Base-by-base conservation (phyloP, 768 basidiomycete genomes). In the Leccinum uliginosum region DNA sequence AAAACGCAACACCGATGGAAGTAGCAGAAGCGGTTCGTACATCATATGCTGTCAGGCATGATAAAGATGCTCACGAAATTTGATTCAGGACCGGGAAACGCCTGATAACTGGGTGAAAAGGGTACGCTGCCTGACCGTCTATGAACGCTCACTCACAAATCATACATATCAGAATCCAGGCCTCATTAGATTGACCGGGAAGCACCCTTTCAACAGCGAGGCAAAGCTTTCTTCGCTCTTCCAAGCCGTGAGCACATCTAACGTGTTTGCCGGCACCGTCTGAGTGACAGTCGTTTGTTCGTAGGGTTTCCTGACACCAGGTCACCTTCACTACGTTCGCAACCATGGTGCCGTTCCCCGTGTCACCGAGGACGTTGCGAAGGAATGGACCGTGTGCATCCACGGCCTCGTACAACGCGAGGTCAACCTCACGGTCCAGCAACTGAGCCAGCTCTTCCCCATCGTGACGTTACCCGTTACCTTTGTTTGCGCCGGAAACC, bases 121-220 rank as follows among this genome's bases (percentile, higher is more conserved):
- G 27, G 76, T 72, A 10, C 1, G 54, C 4, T 43, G 5, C 19
- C n/a, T 43, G 17, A 15, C 14, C 8, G 26, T 2, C 21, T 10
- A 1, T 15, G 15, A 50, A 30, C 35, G 9, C 15, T 8, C 34
- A 12, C 48, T 62, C 30, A 58, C 26, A 19, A 12, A 46, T 10
- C 35, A n/a, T n/a, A 19, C 27, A 23, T 26, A 34, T 27, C 19
- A 73, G 61, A 66, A 76, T 45, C 70, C 73, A 0, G 58, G 63
- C 26, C 74, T 83, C 45, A 69, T 84, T 23, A 76, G 81, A 3
- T 62, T 84, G 51, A 85, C 83, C 5, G 81, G 81, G 24, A 78
- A 80, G 59, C 85, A 85, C 64, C 85, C 85, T 1, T 83, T 85
- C 74, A 86, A 86, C 65, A 61, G 68, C 29, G 85, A 86, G 64